Evolutionary conservation across 345 rosid species (phyloP).

Genomic region (Bruguiera sexangula): DNA sequence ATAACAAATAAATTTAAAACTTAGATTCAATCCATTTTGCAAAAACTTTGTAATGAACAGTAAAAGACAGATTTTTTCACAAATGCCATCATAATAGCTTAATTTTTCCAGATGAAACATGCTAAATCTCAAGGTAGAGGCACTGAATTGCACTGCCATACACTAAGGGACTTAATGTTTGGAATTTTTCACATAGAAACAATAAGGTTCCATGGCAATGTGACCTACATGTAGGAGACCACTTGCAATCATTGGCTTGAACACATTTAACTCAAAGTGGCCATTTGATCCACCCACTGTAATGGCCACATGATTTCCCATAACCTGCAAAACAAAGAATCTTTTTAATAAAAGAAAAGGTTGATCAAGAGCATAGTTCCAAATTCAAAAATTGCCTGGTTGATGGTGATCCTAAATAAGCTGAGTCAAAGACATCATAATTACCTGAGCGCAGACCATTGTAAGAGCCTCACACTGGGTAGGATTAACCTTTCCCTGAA

Average conservation of each 20-base stretch:
- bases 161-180: not conserved
- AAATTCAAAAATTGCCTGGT: not conserved
- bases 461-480: constrained; percentile 98
- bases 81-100: not conserved
- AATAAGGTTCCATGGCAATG: not conserved
- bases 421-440: constrained; percentile 8
- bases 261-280: constrained; percentile 90
- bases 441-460: constrained; percentile 98
- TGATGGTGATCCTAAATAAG: constrained; percentile 13
- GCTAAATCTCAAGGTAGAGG: not conserved
- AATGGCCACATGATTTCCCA: constrained; percentile 91
- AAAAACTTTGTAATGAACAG: not conserved
- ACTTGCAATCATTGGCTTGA: constrained; percentile 94
- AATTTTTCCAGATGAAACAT: not conserved
- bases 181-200: not conserved
- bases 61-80: not conserved
- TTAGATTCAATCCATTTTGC: not conserved
- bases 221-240: constrained; percentile 73
- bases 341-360: not conserved
- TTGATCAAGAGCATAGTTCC: not conserved
- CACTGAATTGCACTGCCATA: not conserved
- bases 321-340: constrained; percentile 50
- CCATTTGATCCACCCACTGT: constrained; percentile 96
- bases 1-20: not conserved
- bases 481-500: constrained; percentile 97